phyloP scores from a whole-genome alignment of 1,284 basidiomycete species.

The Tetrapyrgos nigripes region DNA sequence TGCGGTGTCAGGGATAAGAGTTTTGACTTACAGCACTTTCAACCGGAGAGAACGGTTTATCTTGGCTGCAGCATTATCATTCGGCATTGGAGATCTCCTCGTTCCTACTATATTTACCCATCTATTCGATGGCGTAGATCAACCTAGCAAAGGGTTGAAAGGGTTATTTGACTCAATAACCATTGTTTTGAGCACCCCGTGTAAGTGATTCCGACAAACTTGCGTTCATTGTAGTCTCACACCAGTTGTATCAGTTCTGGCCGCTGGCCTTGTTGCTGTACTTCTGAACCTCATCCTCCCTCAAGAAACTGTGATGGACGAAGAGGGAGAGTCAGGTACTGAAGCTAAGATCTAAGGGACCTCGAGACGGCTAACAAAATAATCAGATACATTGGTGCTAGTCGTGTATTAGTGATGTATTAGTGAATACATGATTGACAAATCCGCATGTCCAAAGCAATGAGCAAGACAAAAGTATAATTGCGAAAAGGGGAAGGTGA shows the following conservation, averaged over 20 bases:
- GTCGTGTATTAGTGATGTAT: neutral
- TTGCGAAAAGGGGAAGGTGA: too few species aligned
- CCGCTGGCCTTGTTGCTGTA: constrained; percentile 69
- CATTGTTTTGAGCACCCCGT: constrained; percentile 80
- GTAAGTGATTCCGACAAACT: constrained; percentile 49
- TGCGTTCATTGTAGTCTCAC: neutral
- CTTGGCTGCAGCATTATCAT: constrained; percentile 71
- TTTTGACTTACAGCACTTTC: constrained; percentile 71
- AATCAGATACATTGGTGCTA: neutral
- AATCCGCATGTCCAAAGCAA: too few species aligned
- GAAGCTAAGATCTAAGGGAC: neutral
- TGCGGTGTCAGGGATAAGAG: constrained; percentile 75
- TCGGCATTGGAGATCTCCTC: constrained; percentile 77
- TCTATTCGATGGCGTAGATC: constrained; percentile 69
- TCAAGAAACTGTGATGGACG: constrained; percentile 44
- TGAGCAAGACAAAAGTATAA: too few species aligned
- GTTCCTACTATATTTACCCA: constrained; percentile 67
- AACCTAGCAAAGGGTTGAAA: constrained; percentile 62
- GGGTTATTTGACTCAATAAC: constrained; percentile 82
- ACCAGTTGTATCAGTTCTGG: constrained; percentile 54
- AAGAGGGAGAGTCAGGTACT: constrained; percentile 25
- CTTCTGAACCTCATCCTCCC: constrained; percentile 73
- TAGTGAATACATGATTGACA: neutral
- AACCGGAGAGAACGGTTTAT: constrained; percentile 82
- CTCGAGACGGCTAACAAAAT: neutral